Evolutionary conservation across 768 basidiomycete genomes (phyloP).

Genomic region (Rhizopogon vulgaris): DNA sequence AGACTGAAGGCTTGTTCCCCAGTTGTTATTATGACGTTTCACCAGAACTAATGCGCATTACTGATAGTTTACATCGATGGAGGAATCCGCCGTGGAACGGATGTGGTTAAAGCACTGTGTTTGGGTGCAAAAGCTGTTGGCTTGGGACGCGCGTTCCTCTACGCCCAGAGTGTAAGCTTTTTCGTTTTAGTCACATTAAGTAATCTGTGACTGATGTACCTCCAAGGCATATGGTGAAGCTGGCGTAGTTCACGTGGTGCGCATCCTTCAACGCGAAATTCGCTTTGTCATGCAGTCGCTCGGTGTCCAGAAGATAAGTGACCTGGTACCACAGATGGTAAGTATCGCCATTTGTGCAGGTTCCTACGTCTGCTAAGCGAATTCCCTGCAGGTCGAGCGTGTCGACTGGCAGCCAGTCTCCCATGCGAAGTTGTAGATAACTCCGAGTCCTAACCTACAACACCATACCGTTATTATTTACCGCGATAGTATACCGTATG

Average conservation of each 20-base stretch:
- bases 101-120: slow-evolving; percentile 86
- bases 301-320: slow-evolving; percentile 58
- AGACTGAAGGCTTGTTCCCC: slow-evolving; percentile 51
- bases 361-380: slow-evolving; percentile 2
- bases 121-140: slow-evolving; percentile 86
- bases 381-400: slow-evolving; percentile 44
- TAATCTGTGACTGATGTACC: slow-evolving; percentile 1
- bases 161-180: slow-evolving; percentile 67
- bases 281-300: slow-evolving; percentile 67
- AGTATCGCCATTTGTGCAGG: slow-evolving; percentile 10
- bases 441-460: slow-evolving; percentile 16
- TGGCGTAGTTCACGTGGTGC: slow-evolving; percentile 60
- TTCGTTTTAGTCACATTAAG: background rate
- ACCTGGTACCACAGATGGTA: slow-evolving; percentile 75
- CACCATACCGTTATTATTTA: background rate
- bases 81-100: slow-evolving; percentile 69
- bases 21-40: background rate
- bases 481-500: background rate
- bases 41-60: slow-evolving; percentile 2
- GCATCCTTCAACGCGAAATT: slow-evolving; percentile 75
- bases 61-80: slow-evolving; percentile 81
- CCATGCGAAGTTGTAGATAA: slow-evolving; percentile 1
- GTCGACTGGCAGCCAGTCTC: slow-evolving; percentile 56
- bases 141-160: slow-evolving; percentile 80
- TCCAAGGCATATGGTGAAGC: slow-evolving; percentile 66